Evolutionary conservation across 305 asterid genomes (phyloP), one percentile per base, ranked within the genome.

Genomic region (Fraxinus velutina): DNA sequence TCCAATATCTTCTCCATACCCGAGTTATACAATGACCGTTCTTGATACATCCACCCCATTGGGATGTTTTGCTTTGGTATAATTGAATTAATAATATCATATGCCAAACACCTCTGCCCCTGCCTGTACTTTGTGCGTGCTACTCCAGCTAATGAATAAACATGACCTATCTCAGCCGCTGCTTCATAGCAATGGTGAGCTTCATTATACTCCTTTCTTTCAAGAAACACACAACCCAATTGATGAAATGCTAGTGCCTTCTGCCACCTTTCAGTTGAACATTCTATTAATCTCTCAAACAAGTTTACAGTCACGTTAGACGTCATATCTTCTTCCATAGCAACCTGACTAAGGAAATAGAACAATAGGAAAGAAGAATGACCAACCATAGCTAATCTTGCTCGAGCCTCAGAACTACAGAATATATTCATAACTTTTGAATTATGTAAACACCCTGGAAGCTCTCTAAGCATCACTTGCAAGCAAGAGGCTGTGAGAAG

Each of bases 1-100:
- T 94, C 98, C 92, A 89, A 68, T 29, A 89, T 79, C 88, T 84
- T 90, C 81, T 89, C 85, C 55, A 80, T 89, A 36, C 92, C 92
- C 81, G 83, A 81, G 85, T 85, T 89, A 85, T 84, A 89, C 72
- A 90, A 86, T 62, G 92, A 88, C 77, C 91, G 82, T 79, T 90
- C 93, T 83, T 90, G 93, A 76, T 87, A 90, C 92, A 90, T 90
- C 92, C 93, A 90, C 24, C 92, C 93, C 0, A 79, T 47, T 50
- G 93, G 93, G 7, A 50, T 15, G 19, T 81, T 84, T 89, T 85
- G 78, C 66, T 77, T 80, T 29, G 85, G 75, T 22, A 89, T 83
- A 62, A 88, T 36, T 10, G 87, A 80, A 83, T 81, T 84, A 80
- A 86, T 87, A 76, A 88, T 80, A 73, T 89, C 93, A 79, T 83